Conservation (phyloP, 768 basidiomycete species). For the Symmetrospora coprosmae region DNA sequence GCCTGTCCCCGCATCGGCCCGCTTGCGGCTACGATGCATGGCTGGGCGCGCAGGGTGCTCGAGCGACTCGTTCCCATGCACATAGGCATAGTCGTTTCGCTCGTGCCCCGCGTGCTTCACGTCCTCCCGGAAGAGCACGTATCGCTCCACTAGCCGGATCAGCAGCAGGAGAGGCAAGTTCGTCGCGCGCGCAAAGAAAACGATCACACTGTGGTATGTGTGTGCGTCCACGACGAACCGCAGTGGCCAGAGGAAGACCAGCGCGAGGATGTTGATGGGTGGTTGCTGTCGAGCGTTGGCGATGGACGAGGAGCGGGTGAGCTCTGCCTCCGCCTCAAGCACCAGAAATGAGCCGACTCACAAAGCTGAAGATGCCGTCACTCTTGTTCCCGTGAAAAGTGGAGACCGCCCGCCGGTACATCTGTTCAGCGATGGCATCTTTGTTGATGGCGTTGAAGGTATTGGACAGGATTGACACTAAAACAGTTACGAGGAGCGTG, state of each 20-base stretch:
- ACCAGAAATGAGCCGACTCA: too few relatives aligned
- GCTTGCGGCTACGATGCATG: too few relatives aligned
- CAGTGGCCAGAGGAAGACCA: constrained; percentile 72
- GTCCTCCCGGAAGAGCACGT: constrained; percentile 2
- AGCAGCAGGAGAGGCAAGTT: constrained; percentile 10
- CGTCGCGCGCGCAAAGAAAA: constrained; percentile 7
- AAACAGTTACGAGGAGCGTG: constrained; percentile 63
- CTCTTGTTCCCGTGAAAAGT: constrained; percentile 70
- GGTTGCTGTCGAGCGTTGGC: too few relatives aligned
- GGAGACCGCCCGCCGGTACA: constrained; percentile 27
- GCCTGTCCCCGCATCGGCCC: too few relatives aligned
- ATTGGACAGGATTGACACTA: constrained; percentile 61
- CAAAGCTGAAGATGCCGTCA: constrained; percentile 31
- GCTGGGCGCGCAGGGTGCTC: too few relatives aligned
- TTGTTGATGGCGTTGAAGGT: constrained; percentile 87
- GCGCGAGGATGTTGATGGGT: constrained; percentile 74
- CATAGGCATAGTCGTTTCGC: too few relatives aligned
- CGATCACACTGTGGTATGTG: constrained; percentile 19
- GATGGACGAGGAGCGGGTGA: too few relatives aligned
- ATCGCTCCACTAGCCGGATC: constrained; percentile 12
- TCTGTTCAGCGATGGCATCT: constrained; percentile 47
- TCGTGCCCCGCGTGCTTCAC: too few relatives aligned
- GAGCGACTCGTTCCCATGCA: too few relatives aligned
- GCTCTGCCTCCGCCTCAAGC: too few relatives aligned
- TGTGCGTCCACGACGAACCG: constrained; percentile 50